phyloP scores from a whole-genome alignment of 768 basidiomycete species.

The Gymnopilus dilepis region DNA sequence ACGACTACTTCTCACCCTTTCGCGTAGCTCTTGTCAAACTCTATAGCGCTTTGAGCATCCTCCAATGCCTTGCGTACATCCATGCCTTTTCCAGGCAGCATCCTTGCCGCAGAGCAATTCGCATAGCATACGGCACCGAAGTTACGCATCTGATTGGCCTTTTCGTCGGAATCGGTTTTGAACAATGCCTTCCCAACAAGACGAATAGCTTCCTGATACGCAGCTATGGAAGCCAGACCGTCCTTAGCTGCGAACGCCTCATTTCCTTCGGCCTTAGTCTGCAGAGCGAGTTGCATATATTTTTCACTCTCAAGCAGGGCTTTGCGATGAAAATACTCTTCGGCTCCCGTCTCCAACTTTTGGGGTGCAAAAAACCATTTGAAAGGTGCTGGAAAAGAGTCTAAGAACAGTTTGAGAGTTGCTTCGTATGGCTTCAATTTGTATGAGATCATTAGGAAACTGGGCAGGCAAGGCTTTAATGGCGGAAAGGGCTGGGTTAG shows the following conservation, averaged over 20 bases:
- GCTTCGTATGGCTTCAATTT: conserved; percentile 20
- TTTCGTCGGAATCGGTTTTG: neutral
- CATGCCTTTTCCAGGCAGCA: neutral
- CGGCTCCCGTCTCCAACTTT: conserved; percentile 12
- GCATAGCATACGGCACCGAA: conserved; percentile 7
- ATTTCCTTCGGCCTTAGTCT: conserved; percentile 6
- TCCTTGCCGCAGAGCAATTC: conserved; percentile 9
- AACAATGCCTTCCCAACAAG: conserved; percentile 2
- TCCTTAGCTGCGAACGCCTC: neutral
- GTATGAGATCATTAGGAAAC: conserved; percentile 14
- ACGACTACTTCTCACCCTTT: conserved; percentile 8
- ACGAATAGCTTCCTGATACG: conserved; percentile 6
- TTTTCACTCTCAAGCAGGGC: conserved; percentile 6
- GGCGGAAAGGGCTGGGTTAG: neutral
- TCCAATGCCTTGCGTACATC: neutral
- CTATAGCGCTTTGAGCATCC: conserved; percentile 1
- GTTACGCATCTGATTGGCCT: neutral
- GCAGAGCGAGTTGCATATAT: neutral
- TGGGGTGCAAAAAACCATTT: conserved; percentile 18
- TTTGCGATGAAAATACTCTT: conserved; percentile 10
- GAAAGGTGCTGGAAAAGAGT: conserved; percentile 19
- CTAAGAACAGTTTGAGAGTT: conserved; percentile 21
- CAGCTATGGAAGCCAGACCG: neutral
- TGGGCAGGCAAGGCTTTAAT: conserved; percentile 20
- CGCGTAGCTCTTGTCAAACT: neutral